Conservation (phyloP, 2,329 filamentous ascomycete species). For the Aspergillus fischeri region DNA sequence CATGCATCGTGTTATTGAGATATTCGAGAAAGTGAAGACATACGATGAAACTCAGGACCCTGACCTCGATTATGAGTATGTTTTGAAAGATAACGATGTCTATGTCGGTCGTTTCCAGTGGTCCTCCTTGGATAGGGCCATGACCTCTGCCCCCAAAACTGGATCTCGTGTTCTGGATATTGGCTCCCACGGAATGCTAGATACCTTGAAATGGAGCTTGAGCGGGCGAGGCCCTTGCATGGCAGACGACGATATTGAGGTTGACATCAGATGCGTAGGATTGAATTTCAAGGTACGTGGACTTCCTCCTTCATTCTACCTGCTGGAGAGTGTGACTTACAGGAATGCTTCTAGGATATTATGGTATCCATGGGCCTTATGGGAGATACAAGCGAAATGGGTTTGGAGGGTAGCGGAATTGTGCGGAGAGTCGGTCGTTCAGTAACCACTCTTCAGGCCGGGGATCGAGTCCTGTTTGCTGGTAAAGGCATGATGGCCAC, state of each 20-base stretch:
- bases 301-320: not conserved
- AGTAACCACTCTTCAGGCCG: conserved; percentile 31
- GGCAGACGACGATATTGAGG: conserved; percentile 32
- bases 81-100: too few relatives aligned
- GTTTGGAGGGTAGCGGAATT: conserved; percentile 41
- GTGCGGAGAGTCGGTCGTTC: conserved; percentile 30
- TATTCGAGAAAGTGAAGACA: too few relatives aligned
- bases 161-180: too few relatives aligned
- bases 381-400: conserved; percentile 29
- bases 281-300: not conserved
- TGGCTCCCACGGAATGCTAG: conserved; percentile 9
- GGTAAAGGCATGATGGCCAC: not conserved
- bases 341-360: conserved; percentile 14
- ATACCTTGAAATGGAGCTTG: too few relatives aligned
- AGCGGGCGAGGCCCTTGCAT: too few relatives aligned
- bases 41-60: too few relatives aligned
- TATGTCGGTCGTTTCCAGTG: too few relatives aligned
- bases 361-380: conserved; percentile 13
- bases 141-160: too few relatives aligned
- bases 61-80: too few relatives aligned
- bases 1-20: too few relatives aligned
- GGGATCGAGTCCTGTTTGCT: conserved; percentile 35
- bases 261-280: conserved; percentile 12
- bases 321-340: not conserved
- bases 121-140: too few relatives aligned